Evolutionary conservation across 768 basidiomycete genomes (phyloP), one percentile per base, ranked within the genome.

Genomic region (Royoungia palumana): DNA sequence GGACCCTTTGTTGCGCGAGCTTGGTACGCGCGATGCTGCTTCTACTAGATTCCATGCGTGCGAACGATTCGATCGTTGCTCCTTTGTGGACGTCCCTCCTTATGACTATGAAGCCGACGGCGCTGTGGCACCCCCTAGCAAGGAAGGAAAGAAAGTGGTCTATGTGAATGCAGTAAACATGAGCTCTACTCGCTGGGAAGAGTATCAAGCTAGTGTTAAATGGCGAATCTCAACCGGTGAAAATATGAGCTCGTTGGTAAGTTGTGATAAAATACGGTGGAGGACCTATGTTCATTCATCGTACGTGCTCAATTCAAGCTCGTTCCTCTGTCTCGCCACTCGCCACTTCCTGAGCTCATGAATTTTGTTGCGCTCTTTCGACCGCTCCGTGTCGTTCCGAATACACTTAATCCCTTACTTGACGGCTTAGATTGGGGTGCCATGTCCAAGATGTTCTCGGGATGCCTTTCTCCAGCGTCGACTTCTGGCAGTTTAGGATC

Each of bases 11-110:
- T 70, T 92, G 36, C 72, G 73, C 14, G 58, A 70, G 0, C 76
- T 90, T 43, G 70, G 83, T 35, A 87, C 87, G 1, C 70, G 70
- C 12, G 84, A 93, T 37, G 66, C 77, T 4, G 63, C 70, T 4
- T 68, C 72, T 1, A 88, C 91, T 3, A 81, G 93, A 1, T 96
- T 98, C 61, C 95, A 99, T 60, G 94, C 94, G 0, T 98, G 95
- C 60, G 94, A 97, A 58, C 79, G 91, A 1, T 85, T 85, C 50
- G 71, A 82, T 57, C 80, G 88, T 10, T 95, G 94, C 57, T 61
- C 75, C 10, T 73, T 77, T 41, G 85, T 88, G 24, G 72, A 70
- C 11, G 77, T 80, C 25, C 66, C 64, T 44, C 35, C 43, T 11
- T 62, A 58, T 24, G 54, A 59, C 16, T 60, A 51, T 35, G 53